Percentiles rank a stretch among this genome's conserved stretches.
These are phyloP conservation scores for Penicillium turbatum DNA, from an alignment of 495 filamentous ascomycete species.

Conservation along the genomic window DNA sequence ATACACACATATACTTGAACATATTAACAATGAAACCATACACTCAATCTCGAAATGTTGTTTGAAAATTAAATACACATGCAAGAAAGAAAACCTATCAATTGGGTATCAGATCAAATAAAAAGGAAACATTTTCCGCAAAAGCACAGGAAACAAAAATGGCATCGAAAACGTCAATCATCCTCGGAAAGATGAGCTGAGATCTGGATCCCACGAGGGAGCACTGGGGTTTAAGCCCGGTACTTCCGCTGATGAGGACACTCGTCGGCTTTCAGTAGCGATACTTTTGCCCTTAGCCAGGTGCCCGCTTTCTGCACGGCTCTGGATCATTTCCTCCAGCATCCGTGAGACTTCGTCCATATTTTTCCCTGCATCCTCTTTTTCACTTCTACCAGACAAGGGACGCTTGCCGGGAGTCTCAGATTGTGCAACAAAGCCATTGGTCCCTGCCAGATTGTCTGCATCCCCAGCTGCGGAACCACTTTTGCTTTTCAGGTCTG, in stretches of 20 bases:
- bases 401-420: slow-evolving; percentile 18
- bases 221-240: slow-evolving; percentile 26
- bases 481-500: slow-evolving; percentile 30
- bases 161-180: not conserved
- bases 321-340: slow-evolving; percentile 91
- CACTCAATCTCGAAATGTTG: not conserved
- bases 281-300: slow-evolving; percentile 51
- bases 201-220: not conserved
- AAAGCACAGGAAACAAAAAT: slow-evolving; percentile 10
- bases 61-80: slow-evolving; percentile 2
- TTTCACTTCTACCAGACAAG: slow-evolving; percentile 15
- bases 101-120: slow-evolving; percentile 31
- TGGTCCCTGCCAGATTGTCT: slow-evolving; percentile 24
- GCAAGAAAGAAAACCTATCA: slow-evolving; percentile 16
- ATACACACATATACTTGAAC: no score
- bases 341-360: slow-evolving; percentile 87
- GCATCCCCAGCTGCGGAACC: slow-evolving; percentile 32
- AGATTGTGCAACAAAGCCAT: slow-evolving; percentile 12
- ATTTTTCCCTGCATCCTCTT: slow-evolving; percentile 55
- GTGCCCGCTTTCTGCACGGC: slow-evolving; percentile 68
- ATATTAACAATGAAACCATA: slow-evolving; percentile 4
- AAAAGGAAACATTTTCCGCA: not conserved
- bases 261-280: slow-evolving; percentile 34
- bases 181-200: slow-evolving; percentile 11
- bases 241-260: slow-evolving; percentile 32